Base-by-base conservation (phyloP, 805 yeast genomes). In the Helenozyma rhizophorensis region DNA sequence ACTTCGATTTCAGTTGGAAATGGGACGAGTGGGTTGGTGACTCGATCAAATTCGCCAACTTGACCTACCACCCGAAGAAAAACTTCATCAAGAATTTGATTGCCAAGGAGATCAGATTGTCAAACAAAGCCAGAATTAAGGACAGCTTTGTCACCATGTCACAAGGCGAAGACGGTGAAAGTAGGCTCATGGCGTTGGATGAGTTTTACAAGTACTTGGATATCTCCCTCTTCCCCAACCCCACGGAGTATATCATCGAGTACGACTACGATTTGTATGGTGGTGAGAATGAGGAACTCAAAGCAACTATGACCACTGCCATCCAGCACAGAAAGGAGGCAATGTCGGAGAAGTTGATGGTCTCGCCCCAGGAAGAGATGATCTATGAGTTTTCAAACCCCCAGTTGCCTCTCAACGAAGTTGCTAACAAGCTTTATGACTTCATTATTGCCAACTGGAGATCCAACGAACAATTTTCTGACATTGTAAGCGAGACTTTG, bases 1-100 rank as follows among this genome's bases (percentile, higher is more conserved):
- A 90, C 54, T 93, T 90, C 58, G 88, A 83, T 36, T 93, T 86
- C 61, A 85, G 89, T 23, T 93, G 99, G 99, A 87, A 88, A 53
- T 93, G 98, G 98, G 78, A 76, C 42, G 97, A 89, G 57, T 93
- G 98, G 98, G 76, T 72, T 17, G 61, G 58, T 2, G 84, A 80
- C 48, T 70, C 80, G 0, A 48, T 54, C n/a, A 56, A 54, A 28
- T 70, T 65, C 28, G 58, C 64, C 6, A 56, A 65, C 9, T 62
- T 72, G 22, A 55, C 63, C 21, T 78, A 74, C 49, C 89, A 85
- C 52, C 96, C 97, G 9, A 78, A 76, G 45, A 70, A 75, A 41
- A 74, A 72, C 28, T 82, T 90, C 45, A 77, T 90, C 39, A 76
- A 72, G 45, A 88, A 88, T 58, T 68, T 89, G 42, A 80, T 93